Conservation (phyloP, 306 rosid species). For the Quercus berberidifolia region DNA sequence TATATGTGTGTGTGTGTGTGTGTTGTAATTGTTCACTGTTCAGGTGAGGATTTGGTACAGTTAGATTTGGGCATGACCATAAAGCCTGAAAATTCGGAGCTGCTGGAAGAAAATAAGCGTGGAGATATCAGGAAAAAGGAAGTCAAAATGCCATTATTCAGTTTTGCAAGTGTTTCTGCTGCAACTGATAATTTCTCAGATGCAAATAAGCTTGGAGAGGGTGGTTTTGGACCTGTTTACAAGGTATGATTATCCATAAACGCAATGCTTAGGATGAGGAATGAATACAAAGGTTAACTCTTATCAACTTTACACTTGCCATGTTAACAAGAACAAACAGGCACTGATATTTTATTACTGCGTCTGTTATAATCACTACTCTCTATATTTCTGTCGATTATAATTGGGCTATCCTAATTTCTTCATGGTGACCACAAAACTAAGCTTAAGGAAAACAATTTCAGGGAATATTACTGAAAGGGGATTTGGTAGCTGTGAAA, state of each 20-base stretch:
- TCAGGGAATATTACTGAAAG: no score
- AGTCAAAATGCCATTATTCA: slow-evolving; percentile 35
- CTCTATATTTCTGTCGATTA: no score
- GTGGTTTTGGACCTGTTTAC: slow-evolving; percentile 47
- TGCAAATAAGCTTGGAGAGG: slow-evolving; percentile 33
- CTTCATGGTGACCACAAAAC: no score
- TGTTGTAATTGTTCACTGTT: no score
- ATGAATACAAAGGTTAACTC: no score
- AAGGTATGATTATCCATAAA: slow-evolving; percentile 15
- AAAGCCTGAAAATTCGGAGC: background rate
- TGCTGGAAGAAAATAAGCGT: background rate
- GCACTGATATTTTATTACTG: no score
- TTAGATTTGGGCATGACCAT: slow-evolving; percentile 28
- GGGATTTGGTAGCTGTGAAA: no score
- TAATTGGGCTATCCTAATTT: no score
- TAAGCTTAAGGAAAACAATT: no score
- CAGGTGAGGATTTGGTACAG: background rate
- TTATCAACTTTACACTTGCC: background rate
- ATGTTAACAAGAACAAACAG: background rate
- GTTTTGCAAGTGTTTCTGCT: slow-evolving; percentile 29
- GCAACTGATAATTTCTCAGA: slow-evolving; percentile 27
- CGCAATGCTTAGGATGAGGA: background rate
- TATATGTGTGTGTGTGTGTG: no score
- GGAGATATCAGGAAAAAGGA: slow-evolving; percentile 8
- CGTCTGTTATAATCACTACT: no score